Base-by-base conservation (phyloP, 73 alveolate species). In the Paramecium caudatum region DNA sequence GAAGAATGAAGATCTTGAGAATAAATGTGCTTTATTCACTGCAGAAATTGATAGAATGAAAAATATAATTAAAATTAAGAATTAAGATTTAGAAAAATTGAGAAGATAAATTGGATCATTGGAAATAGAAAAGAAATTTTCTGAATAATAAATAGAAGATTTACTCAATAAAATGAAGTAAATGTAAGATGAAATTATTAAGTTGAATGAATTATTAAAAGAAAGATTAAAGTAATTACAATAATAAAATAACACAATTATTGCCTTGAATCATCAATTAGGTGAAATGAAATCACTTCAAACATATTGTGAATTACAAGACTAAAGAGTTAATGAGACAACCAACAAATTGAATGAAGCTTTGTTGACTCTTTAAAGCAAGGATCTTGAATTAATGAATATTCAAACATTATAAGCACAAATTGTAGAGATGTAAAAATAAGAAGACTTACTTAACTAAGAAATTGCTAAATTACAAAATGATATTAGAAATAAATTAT, bases 31-130 rank as follows among this genome's bases (percentile, higher is more conserved):
- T 27, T 63, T 63, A 30, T 30, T 63, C 37, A 25, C 82, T 3
- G 15, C 82, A 25, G 82, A 63, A 33, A 63, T 63, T 3, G 82
- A 63, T 21, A 63, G 82, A 63, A 63, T 63, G 82, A 63, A 63
- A 21, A 63, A 25, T 30, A 33, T 63, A 8, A 33, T 63, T 6
- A 63, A 63, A 33, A 25, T 30, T 8, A 63, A 63, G 47, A 30
- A 63, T 30, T 2, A 63, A 30, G 82, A 63, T 5, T 30, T 63
- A 10, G 82, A 63, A 30, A 63, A 63, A 63, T 33, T 63, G 13
- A 63, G 47, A 63, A 63, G 47, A 33, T 30, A 63, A 21, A 10
- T 63, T 15, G 82, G 49, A 63, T 25, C 47, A 33, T 36, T 63
- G n/a, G 82, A 63, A 33, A 63, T 63, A 19, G 82, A 63, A 16